Evolutionary conservation across 2,329 filamentous ascomycete species (phyloP), one percentile per base, ranked within the genome.

Genomic region (Colletotrichum tropicale): DNA sequence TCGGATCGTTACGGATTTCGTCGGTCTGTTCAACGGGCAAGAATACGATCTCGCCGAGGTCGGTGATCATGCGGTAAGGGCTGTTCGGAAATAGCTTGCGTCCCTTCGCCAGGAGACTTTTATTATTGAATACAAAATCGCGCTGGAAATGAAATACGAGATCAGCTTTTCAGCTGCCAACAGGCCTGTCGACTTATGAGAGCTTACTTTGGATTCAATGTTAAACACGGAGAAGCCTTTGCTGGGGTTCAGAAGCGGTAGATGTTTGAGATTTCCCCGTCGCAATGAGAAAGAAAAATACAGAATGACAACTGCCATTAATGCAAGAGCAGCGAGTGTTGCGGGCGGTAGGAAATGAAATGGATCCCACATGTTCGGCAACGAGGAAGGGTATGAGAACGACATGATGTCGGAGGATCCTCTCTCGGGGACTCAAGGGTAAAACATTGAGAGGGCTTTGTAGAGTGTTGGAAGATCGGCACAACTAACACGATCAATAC

Each of bases 401-500:
- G 43, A 13, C 43, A 52, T 52, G n/a, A 3, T 13, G 0, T 21
- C n/a, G 10, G n/a, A 52, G 10, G 3, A 13, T 52, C 43, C 3
- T 52, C 43, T 13, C 1, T 52, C n/a, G 43, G 43, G n/a, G 0
- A 21, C 10, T 52, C 43, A 13, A 2, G 43, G 43, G 7, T 0
- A 12, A 21, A 21, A 21, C 43, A 52, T 21, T 7, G n/a, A 52
- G 43, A 13, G 10, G 4, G 10, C 43, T 7, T 12, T 52, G 2
- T 8, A 4, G 12, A 24, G 6, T 52, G n/a, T 1, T 52, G 4
- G 10, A 52, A 21, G n/a, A 13, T 2, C 43, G 0, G 1, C n/a
- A 3, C 1, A 24, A 8, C 10, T 52, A 52, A n/a, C 43, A 52
- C 2, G 43, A 24, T 52, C n/a, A 13, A 52, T 3, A 4, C 10